Evolutionary conservation across 495 filamentous ascomycete genomes (phyloP).

Genomic region (Trichocladium antarcticum): DNA sequence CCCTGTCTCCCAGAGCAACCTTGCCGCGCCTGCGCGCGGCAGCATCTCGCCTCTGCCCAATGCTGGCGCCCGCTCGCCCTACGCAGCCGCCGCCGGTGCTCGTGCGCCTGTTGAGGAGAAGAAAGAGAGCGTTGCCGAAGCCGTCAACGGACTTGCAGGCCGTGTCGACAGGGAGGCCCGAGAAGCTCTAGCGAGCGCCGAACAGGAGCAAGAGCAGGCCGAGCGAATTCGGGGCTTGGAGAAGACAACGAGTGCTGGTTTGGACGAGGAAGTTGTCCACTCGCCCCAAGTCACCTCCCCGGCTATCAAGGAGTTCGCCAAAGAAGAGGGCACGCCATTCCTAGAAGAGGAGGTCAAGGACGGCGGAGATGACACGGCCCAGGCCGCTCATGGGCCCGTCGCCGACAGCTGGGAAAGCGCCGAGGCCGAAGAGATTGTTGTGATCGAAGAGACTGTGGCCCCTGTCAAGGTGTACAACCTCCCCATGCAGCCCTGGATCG

Average conservation of each 20-base stretch:
- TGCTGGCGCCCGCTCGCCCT: conserved; percentile 4
- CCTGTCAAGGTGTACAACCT: conserved; percentile 81
- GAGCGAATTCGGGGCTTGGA: conserved; percentile 37
- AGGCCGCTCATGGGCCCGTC: conserved; percentile 33
- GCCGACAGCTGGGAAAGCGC: conserved; percentile 75
- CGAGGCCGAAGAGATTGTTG: conserved; percentile 56
- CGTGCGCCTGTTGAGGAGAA: conserved; percentile 25
- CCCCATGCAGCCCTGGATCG: conserved; percentile 88
- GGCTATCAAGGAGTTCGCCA: conserved; percentile 47
- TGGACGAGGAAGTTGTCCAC: conserved; percentile 37
- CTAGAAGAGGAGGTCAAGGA: conserved; percentile 47
- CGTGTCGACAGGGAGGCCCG: conserved; percentile 59
- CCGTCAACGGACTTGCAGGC: conserved; percentile 55
- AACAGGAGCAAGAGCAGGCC: conserved; percentile 38
- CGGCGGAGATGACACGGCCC: conserved; percentile 46
- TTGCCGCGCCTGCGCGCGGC: conserved; percentile 1
- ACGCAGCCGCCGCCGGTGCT: background rate
- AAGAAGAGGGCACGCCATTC: conserved; percentile 41
- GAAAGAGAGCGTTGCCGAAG: conserved; percentile 59
- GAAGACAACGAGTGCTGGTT: conserved; percentile 32
- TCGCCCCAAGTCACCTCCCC: conserved; percentile 36
- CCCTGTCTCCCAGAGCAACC: conserved; percentile 14
- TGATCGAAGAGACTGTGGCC: conserved; percentile 52
- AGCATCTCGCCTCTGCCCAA: conserved; percentile 15
- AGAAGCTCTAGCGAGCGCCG: conserved; percentile 50